These are phyloP conservation scores for Trichoderma endophyticum DNA, from an alignment of 2,329 filamentous ascomycete genomes.

Conservation along the genomic window DNA sequence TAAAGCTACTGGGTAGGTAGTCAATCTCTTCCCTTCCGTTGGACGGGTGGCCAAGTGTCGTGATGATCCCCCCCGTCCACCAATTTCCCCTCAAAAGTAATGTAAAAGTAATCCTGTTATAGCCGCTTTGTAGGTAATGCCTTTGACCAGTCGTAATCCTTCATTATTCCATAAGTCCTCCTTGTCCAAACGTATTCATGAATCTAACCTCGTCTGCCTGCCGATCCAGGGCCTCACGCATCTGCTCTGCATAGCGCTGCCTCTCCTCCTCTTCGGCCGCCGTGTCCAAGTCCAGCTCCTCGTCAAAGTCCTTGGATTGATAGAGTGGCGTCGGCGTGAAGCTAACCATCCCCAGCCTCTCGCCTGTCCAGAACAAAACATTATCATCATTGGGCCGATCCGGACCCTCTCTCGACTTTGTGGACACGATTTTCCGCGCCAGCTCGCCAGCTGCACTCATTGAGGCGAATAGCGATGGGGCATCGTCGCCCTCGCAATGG, in stretches of 20 bases:
- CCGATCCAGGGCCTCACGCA: conserved; percentile 70
- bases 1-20: background rate
- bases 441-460: conserved; percentile 64
- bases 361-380: conserved; percentile 83
- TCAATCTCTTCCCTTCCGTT: background rate
- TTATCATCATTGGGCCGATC: conserved; percentile 56
- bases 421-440: conserved; percentile 74
- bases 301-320: conserved; percentile 49
- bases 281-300: conserved; percentile 42
- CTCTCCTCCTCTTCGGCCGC: conserved; percentile 52
- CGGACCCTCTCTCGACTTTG: conserved; percentile 37
- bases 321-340: conserved; percentile 56
- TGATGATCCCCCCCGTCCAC: background rate
- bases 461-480: conserved; percentile 49
- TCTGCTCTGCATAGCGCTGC: conserved; percentile 61
- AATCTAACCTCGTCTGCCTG: conserved; percentile 79
- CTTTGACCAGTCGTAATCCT: background rate
- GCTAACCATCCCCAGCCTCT: conserved; percentile 70
- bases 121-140: background rate
- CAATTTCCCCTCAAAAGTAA: background rate
- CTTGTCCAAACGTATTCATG: conserved; percentile 58
- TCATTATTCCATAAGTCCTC: background rate
- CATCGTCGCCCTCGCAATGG: conserved; percentile 47
- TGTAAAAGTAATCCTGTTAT: background rate
- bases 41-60: background rate